Evolutionary conservation across 495 filamentous ascomycete genomes (phyloP).

Genomic region (Penicillium samsonianum): DNA sequence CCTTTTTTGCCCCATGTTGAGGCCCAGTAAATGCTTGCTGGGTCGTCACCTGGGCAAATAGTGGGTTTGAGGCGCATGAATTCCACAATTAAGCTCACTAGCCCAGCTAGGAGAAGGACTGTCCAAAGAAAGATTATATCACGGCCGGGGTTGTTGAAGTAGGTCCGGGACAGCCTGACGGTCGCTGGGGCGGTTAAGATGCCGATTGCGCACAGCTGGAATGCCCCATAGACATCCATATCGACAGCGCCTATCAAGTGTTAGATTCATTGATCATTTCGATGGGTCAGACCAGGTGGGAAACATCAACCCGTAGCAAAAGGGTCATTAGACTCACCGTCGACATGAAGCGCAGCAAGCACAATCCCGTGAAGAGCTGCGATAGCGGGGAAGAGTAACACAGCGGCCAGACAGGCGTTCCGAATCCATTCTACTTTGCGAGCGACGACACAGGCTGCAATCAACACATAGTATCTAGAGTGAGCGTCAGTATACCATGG

Average conservation of each 20-base stretch:
- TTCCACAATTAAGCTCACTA: conserved; percentile 58
- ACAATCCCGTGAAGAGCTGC: conserved; percentile 62
- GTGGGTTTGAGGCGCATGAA: conserved; percentile 52
- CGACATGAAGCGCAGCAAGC: conserved; percentile 52
- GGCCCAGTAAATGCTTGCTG: conserved; percentile 36
- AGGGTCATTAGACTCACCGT: conserved; percentile 40
- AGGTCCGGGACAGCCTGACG: conserved; percentile 56
- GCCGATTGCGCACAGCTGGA: conserved; percentile 63
- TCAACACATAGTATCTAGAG: conserved; percentile 58
- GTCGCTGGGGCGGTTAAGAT: conserved; percentile 59
- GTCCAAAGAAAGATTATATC: conserved; percentile 65
- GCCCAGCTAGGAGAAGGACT: conserved; percentile 53
- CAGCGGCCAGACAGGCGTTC: conserved; percentile 61
- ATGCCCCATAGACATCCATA: conserved; percentile 65
- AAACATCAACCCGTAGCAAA: neutral
- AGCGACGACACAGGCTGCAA: conserved; percentile 58
- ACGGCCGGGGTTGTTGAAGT: conserved; percentile 60
- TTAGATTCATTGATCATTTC: conserved; percentile 5
- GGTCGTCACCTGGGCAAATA: conserved; percentile 41
- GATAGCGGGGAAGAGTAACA: conserved; percentile 59
- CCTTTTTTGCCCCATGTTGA: conserved; percentile 3
- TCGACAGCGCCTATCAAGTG: conserved; percentile 52
- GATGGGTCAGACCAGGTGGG: neutral
- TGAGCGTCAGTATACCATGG: conserved; percentile 14
- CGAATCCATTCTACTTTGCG: conserved; percentile 58